phyloP scores from a whole-genome alignment of 306 rosid species.

The Pterocarpus macrocarpus region DNA sequence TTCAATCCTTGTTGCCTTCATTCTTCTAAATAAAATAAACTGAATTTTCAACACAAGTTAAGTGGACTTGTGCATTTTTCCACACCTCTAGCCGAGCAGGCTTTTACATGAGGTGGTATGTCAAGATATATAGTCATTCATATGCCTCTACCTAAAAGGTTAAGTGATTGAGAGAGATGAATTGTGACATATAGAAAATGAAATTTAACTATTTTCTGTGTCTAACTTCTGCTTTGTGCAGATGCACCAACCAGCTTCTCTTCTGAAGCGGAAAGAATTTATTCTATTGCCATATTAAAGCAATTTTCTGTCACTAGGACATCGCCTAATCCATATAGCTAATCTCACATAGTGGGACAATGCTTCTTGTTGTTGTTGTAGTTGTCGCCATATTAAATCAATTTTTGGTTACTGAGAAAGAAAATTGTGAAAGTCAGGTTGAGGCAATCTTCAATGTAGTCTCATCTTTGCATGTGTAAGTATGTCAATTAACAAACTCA shows the following conservation, averaged over 20 bases:
- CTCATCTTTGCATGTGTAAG: background rate
- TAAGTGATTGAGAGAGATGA: too few species aligned
- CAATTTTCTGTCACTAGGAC: background rate
- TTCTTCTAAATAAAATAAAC: too few species aligned
- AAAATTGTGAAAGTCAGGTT: background rate
- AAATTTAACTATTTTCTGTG: background rate
- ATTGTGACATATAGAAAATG: background rate
- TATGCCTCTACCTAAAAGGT: too few species aligned
- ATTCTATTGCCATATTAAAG: background rate
- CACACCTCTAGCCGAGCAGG: too few species aligned
- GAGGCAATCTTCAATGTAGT: constrained; percentile 7
- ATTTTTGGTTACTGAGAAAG: background rate
- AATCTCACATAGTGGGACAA: background rate
- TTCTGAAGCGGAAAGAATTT: background rate
- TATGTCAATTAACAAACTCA: background rate
- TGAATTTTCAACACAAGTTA: too few species aligned
- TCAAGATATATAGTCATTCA: too few species aligned
- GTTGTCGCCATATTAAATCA: background rate
- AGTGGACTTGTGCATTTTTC: too few species aligned
- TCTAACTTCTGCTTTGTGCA: background rate
- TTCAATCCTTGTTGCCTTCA: too few species aligned
- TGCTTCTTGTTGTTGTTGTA: background rate
- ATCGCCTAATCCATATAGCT: too few species aligned
- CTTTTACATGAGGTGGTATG: too few species aligned
- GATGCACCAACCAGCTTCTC: background rate